Base-by-base conservation (phyloP, 192 early-diverging fungal genomes). In the Chytriomyces hyalinus region DNA sequence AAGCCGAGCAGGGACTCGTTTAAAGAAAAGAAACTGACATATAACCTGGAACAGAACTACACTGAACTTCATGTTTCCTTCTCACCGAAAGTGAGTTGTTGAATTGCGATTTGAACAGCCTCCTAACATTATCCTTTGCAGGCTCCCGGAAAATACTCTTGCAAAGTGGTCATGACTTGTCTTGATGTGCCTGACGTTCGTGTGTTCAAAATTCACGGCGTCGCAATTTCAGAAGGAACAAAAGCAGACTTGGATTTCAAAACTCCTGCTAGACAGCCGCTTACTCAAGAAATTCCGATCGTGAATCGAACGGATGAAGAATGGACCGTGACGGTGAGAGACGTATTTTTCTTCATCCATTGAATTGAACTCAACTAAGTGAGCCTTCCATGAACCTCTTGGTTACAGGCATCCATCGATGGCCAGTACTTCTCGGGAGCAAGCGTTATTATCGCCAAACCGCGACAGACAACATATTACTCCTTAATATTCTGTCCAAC, bases 221-320 rank as follows among this genome's bases (percentile, higher is more conserved):
- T 84, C 6, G 87, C 84, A 0, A 84, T 84, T 53, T 81, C 84
- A 22, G 85, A 88, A 67, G 87, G 85, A 49, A 83, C 83, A 9
- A 85, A 74, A 50, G 85, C 85, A 8, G 83, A 87, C 20, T 61
- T 88, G 4, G 81, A 85, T 51, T 84, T 88, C 61, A 6, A 59
- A 26, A 73, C 73, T 9, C 85, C 82, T 22, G 85, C 83, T 6
- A 78, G 84, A n/a, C 83, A 88, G 73, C 15, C 70, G 5, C 46
- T 88, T 5, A 61, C 73, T 43, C 87, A 88, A 67, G 87, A 88
- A 44, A 83, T 88, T 57, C 87, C 87, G 6, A 87, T 88, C 47
- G 67, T 87, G 15, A 88, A 88, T 51, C 60, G 71, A n/a, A 83
- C 87, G 15, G 84, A 82, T 11, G 87, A 88, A 20, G 87, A 88